Evolutionary conservation across 305 asterid genomes (phyloP), one percentile per base, ranked within the genome.

Genomic region (Euphrasia arctica): DNA sequence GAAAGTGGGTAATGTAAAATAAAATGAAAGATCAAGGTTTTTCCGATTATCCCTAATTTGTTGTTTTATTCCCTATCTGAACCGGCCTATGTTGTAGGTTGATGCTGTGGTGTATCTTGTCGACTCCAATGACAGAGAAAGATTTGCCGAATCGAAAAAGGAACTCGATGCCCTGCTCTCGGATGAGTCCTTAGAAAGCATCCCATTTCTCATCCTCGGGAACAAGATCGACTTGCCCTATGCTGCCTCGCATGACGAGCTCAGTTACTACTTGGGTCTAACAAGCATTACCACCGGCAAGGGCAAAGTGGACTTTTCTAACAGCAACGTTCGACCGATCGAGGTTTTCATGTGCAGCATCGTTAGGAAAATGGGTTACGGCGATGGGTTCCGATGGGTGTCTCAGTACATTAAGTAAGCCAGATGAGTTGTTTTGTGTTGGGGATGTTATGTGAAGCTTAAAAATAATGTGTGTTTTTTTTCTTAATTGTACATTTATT

Each of bases 301-400:
- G 67, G 77, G 81, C 34, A 76, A 73, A 1, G 73, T 73, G 28
- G 61, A 73, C 71, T 74, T 76, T 5, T 6, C 64, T 25, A 69
- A 28, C 47, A 34, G 74, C 2, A 77, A 74, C 68, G 72, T 76
- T 55, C 77, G 80, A 1, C 82, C 85, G 9, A 39, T 79, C 3
- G 76, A 79, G 80, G 79, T 79, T 27, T 77, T 79, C 73, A 71
- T 77, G 82, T 79, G 85, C 65, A 79, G 85, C 73, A 77, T 79
- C 36, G 81, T 79, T 18, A 72, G 77, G 54, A 74, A 79, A 65
- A 79, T 76, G 84, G 81, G 84, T 41, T 79, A 79, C 34, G 82
- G 82, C 22, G 82, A 79, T 60, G 85, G 82, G 52, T 79, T 79
- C 70, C 63, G 55, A 43, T 79, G 82, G 85, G n/a, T 77, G 68